Conservation (phyloP, 495 filamentous ascomycete species). For the Glarea lozoyensis region DNA sequence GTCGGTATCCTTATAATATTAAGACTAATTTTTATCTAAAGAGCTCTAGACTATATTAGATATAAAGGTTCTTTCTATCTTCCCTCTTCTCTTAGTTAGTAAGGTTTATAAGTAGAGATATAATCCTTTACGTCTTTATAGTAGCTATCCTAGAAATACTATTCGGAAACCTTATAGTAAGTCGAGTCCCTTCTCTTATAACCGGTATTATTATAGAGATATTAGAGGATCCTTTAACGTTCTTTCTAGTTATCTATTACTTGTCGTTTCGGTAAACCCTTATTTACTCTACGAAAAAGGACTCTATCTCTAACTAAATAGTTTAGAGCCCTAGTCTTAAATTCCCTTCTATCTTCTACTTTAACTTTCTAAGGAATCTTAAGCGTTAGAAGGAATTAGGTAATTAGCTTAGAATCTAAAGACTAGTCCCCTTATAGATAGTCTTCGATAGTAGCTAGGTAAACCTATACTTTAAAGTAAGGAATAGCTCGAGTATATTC, state of each 20-base stretch:
- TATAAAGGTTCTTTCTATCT: neutral
- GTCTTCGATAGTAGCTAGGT: neutral
- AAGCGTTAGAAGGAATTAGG: neutral
- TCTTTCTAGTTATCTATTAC: neutral
- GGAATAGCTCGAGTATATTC: neutral
- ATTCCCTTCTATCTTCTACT: neutral
- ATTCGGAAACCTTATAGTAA: neutral
- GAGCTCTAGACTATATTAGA: neutral
- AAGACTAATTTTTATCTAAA: neutral
- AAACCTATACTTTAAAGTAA: neutral
- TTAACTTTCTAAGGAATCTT: neutral
- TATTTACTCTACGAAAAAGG: neutral
- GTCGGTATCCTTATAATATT: neutral
- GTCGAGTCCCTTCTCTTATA: neutral
- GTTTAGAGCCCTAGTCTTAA: neutral
- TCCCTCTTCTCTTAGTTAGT: neutral
- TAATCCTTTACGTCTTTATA: conserved; percentile 1
- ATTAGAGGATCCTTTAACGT: neutral
- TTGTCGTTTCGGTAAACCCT: neutral
- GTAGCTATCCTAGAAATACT: neutral
- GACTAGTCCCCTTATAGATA: neutral
- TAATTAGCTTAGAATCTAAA: neutral
- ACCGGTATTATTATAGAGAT: neutral
- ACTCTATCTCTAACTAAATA: neutral
- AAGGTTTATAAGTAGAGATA: neutral